Evolutionary conservation across 805 yeast species (phyloP).

Genomic region (Wickerhamomyces chambardii): DNA sequence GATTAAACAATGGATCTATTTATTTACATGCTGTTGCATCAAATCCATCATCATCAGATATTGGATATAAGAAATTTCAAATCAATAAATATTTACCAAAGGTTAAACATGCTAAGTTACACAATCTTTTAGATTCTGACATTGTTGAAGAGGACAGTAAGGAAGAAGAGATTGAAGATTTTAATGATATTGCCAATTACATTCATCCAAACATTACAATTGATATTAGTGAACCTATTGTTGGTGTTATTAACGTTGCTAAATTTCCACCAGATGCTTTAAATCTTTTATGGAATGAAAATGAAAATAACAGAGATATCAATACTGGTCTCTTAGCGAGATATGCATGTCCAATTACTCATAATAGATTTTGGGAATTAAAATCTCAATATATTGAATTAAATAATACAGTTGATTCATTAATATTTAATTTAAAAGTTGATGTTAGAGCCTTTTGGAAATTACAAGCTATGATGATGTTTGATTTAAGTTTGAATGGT

Average conservation of each 20-base stretch:
- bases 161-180: slow-evolving; percentile 9
- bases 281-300: slow-evolving; percentile 17
- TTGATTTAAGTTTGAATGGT: slow-evolving; percentile 20
- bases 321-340: slow-evolving; percentile 19
- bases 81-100: slow-evolving; percentile 20
- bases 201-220: slow-evolving; percentile 29
- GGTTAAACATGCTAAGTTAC: slow-evolving; percentile 18
- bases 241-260: slow-evolving; percentile 10
- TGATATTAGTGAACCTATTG: slow-evolving; percentile 13
- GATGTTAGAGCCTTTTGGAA: slow-evolving; percentile 20
- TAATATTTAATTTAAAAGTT: slow-evolving; percentile 21
- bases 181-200: slow-evolving; percentile 16
- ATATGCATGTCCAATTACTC: slow-evolving; percentile 27
- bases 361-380: slow-evolving; percentile 31
- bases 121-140: slow-evolving; percentile 19
- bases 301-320: slow-evolving; percentile 19
- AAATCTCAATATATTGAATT: slow-evolving; percentile 23
- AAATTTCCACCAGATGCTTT: slow-evolving; percentile 16
- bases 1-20: slow-evolving; percentile 21
- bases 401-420: slow-evolving; percentile 12
- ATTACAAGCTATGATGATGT: slow-evolving; percentile 18
- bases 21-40: slow-evolving; percentile 21
- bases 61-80: slow-evolving; percentile 14
- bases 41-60: slow-evolving; percentile 9
- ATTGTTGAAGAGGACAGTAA: slow-evolving; percentile 4